Base-by-base conservation (phyloP, 1,139 yeast genomes). In the Taphrina pruni region DNA sequence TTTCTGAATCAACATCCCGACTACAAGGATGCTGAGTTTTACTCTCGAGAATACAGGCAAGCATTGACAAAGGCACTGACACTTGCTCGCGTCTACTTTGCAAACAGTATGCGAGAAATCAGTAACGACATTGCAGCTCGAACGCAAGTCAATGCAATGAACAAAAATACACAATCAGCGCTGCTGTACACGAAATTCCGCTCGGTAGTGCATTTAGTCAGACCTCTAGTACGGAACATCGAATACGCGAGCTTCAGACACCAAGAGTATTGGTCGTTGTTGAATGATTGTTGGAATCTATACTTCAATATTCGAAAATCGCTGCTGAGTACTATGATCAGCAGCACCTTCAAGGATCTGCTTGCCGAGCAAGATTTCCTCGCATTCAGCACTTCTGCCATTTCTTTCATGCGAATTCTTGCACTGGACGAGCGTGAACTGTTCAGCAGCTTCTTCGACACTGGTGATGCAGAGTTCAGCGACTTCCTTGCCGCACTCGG, bases 51-150 rank as follows among this genome's bases (percentile, higher is more conserved):
- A 71, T 90, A 90, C 78, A 84, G 91, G 71, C 96, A 90, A 74
- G 90, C 97, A 75, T 83, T 92, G 85, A 88, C 95, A 0, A 84
- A 97, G 71, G 88, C 96, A 0, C 82, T 92, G 69, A 87, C 96
- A 0, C 81, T 94, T 72, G 85, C 91, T 32, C 85, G 88, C 72
- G 89, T 88, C 73, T 90, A 87, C 75, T 80, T 90, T 70, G 82
- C 83, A 38, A 83, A 81, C 58, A 84, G 84, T 58, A 76, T 92
- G 60, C 85, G 84, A 70, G 81, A 80, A 20, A 77, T 86, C 1
- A 82, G 83, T 51, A 78, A 78, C 35, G 84, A 81, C 9, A 81
- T 88, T 45, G 76, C 78, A 17, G 70, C 74, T 72, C 56, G 81
- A 79, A 70, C 76, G 75, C 60, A 73, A 5, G 72, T 70, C n/a